A percentile compares a stretch with the other conserved stretches of the same genome.
phyloP scores from a whole-genome alignment of 2,329 filamentous ascomycete species.

The Thielaviopsis ethacetica region DNA sequence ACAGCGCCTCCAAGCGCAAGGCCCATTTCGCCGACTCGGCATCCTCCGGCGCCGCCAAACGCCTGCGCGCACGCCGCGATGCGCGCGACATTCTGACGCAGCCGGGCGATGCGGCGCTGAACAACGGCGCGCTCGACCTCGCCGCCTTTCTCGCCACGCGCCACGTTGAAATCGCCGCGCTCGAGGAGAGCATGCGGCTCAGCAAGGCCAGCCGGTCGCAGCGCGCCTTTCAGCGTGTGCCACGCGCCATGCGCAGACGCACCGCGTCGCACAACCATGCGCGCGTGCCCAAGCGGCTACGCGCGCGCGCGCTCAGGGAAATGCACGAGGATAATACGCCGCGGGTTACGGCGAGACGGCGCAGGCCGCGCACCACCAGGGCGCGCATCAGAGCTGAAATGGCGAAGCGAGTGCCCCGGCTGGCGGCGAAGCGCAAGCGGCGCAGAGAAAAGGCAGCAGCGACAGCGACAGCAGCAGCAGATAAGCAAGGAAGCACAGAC shows the following conservation, averaged over 20 bases:
- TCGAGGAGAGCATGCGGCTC: slow-evolving; percentile 66
- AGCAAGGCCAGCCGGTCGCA: slow-evolving; percentile 46
- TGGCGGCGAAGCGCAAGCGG: slow-evolving; percentile 39
- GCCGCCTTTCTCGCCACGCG: slow-evolving; percentile 70
- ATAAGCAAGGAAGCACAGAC: slow-evolving; percentile 1
- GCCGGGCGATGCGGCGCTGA: slow-evolving; percentile 32
- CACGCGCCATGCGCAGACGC: slow-evolving; percentile 64
- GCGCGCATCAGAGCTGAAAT: slow-evolving; percentile 56
- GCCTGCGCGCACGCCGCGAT: slow-evolving; percentile 27
- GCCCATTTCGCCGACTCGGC: background rate
- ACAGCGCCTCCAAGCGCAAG: slow-evolving; percentile 4
- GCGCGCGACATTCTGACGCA: slow-evolving; percentile 35
- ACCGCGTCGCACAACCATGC: slow-evolving; percentile 94
- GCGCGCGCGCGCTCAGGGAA: slow-evolving; percentile 50
- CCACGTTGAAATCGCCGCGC: slow-evolving; percentile 73
- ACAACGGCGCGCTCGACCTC: slow-evolving; percentile 69
- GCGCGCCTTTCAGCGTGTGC: slow-evolving; percentile 82
- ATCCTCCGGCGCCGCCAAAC: slow-evolving; percentile 19
- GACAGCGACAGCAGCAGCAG: slow-evolving; percentile 15
- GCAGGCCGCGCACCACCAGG: slow-evolving; percentile 42
- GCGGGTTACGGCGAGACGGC: slow-evolving; percentile 47
- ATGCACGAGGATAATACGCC: slow-evolving; percentile 89
- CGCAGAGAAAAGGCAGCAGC: slow-evolving; percentile 22
- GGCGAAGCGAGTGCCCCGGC: slow-evolving; percentile 49
- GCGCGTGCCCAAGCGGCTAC: slow-evolving; percentile 64